Evolutionary conservation across 2,329 filamentous ascomycete genomes (phyloP).

Genomic region (Cercospora janseana): DNA sequence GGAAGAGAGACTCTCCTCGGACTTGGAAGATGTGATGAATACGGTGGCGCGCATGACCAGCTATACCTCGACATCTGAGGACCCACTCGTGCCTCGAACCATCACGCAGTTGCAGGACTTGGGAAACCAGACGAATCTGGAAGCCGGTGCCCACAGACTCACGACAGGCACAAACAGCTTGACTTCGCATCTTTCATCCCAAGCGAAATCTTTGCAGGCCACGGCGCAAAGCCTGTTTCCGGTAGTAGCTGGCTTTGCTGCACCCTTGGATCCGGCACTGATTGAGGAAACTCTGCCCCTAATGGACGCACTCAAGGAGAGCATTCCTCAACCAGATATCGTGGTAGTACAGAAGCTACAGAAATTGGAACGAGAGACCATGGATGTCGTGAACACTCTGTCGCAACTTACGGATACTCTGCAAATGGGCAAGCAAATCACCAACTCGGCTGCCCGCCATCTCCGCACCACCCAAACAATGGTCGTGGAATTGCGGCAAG

Average conservation of each 20-base stretch:
- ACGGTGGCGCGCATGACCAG: slow-evolving; percentile 37
- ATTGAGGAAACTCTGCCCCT: slow-evolving; percentile 69
- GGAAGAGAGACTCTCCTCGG: slow-evolving; percentile 44
- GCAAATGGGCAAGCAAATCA: slow-evolving; percentile 90
- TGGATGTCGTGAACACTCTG: slow-evolving; percentile 73
- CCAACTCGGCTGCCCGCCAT: slow-evolving; percentile 73
- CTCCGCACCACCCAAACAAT: slow-evolving; percentile 80
- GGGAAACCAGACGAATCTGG: slow-evolving; percentile 36
- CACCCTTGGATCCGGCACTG: slow-evolving; percentile 62
- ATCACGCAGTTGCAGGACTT: slow-evolving; percentile 38
- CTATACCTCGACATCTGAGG: slow-evolving; percentile 32
- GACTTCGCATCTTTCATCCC: slow-evolving; percentile 70
- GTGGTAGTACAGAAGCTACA: slow-evolving; percentile 66
- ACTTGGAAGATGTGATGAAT: slow-evolving; percentile 39
- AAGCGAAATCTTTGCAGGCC: slow-evolving; percentile 72
- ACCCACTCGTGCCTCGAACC: slow-evolving; percentile 36
- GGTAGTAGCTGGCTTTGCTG: slow-evolving; percentile 54
- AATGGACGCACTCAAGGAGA: slow-evolving; percentile 62
- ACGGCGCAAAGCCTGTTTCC: slow-evolving; percentile 68
- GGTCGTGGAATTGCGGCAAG: slow-evolving; percentile 77
- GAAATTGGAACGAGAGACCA: slow-evolving; percentile 64
- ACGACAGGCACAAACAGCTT: slow-evolving; percentile 46
- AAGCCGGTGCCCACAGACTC: slow-evolving; percentile 36
- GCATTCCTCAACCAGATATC: slow-evolving; percentile 65
- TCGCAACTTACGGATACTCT: slow-evolving; percentile 86